These are phyloP conservation scores for Pyropia yezoensis DNA, from an alignment of 23 red algal genomes.

Conservation along the genomic window DNA sequence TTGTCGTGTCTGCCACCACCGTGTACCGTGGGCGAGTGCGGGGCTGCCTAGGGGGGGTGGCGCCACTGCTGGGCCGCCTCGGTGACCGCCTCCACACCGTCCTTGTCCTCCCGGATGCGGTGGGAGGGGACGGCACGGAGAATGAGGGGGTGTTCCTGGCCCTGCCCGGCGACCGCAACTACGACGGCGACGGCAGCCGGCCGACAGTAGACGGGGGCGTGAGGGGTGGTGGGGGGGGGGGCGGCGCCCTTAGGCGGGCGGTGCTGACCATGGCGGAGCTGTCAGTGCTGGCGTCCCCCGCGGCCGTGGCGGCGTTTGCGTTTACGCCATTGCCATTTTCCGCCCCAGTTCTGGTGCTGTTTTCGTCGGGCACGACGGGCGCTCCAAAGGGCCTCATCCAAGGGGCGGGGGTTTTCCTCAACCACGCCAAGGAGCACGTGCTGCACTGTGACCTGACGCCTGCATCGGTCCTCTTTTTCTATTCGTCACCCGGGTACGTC, in stretches of 20 bases:
- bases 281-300: neutral
- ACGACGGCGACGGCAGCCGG: neutral
- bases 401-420: conserved; percentile 62
- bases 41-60: neutral
- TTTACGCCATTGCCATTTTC: neutral
- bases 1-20: conserved; percentile 17
- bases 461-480: conserved; percentile 28
- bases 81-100: neutral
- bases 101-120: neutral
- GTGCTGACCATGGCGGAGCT: neutral
- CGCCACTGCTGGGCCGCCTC: neutral
- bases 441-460: conserved; percentile 40
- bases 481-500: conserved; percentile 33
- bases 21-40: neutral
- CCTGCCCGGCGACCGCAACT: neutral
- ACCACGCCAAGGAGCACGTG: conserved; percentile 69
- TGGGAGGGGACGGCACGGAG: neutral
- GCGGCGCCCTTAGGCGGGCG: neutral
- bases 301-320: neutral
- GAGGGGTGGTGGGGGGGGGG: too few species aligned
- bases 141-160: neutral
- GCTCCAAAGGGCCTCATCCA: conserved; percentile 65
- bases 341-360: conserved; percentile 44
- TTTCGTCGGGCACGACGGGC: conserved; percentile 75
- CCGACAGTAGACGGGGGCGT: too few species aligned